Percentiles rank a stretch among this genome's conserved stretches.
Conservation (phyloP, 768 basidiomycete species). For the Psilocybe subaeruginosa region DNA sequence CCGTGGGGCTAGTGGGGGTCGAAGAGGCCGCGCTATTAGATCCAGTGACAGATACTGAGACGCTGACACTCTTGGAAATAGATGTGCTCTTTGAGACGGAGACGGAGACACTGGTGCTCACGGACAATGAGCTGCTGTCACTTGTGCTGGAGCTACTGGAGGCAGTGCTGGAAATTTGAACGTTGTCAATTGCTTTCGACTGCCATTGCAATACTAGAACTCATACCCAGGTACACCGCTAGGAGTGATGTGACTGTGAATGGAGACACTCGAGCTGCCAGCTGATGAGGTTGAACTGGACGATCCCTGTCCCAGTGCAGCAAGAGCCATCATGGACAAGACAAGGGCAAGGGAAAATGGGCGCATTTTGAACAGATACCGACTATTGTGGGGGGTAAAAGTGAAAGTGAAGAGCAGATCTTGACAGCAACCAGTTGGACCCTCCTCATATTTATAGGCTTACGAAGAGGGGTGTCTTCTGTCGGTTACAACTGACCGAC, state of each 20-base stretch:
- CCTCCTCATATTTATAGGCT: not conserved
- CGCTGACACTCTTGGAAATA: not conserved
- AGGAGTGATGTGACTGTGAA: constrained; percentile 4
- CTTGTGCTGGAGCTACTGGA: not conserved
- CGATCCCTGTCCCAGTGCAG: constrained; percentile 8
- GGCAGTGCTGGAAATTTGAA: not conserved
- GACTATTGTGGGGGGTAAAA: not conserved
- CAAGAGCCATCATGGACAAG: constrained; percentile 4
- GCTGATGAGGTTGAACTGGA: not conserved
- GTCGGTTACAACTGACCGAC: not conserved
- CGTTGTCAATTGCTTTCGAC: not conserved
- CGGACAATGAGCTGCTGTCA: not conserved
- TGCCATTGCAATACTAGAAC: not conserved
- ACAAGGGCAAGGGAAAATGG: constrained; percentile 9
- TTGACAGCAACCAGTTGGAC: not conserved
- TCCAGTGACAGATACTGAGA: not conserved
- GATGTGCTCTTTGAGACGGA: not conserved
- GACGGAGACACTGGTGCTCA: not conserved
- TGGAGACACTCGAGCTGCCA: not conserved
- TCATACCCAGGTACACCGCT: constrained; percentile 18
- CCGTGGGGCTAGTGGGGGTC: not conserved
- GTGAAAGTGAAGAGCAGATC: not conserved
- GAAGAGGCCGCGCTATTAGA: not conserved
- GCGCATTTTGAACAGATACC: constrained; percentile 8
- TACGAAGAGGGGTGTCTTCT: not conserved